Percentiles rank a stretch among this genome's conserved stretches.
These are phyloP conservation scores for Carpinus viminea DNA, from an alignment of 306 rosid genomes.

Conservation along the genomic window DNA sequence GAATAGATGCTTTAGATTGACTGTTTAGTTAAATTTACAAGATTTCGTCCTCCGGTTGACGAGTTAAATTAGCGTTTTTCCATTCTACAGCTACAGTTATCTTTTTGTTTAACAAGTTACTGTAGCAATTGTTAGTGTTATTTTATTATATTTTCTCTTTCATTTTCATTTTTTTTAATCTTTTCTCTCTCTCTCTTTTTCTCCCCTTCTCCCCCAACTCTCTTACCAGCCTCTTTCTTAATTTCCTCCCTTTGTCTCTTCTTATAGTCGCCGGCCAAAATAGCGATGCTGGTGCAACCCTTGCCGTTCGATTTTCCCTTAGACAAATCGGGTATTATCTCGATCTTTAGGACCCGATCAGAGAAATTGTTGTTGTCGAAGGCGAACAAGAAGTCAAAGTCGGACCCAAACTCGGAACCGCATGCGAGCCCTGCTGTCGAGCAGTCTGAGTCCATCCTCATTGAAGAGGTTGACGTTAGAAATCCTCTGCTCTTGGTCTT, in stretches of 20 bases:
- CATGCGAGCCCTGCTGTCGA: not conserved
- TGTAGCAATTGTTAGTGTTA: too few relatives aligned
- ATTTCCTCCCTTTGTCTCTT: conserved; percentile 45
- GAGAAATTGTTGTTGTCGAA: conserved; percentile 50
- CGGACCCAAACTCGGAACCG: not conserved
- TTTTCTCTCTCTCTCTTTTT: too few relatives aligned
- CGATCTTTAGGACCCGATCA: conserved; percentile 43
- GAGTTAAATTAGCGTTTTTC: too few relatives aligned
- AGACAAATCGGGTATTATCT: conserved; percentile 34
- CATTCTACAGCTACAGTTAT: too few relatives aligned
- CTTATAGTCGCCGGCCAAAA: conserved; percentile 32
- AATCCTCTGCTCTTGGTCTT: too few relatives aligned
- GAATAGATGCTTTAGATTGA: too few relatives aligned
- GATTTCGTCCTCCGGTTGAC: too few relatives aligned
- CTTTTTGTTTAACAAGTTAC: too few relatives aligned
- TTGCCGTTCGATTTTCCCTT: conserved; percentile 24
- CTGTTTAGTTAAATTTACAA: too few relatives aligned
- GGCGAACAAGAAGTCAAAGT: conserved; percentile 45
- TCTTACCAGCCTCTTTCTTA: conserved; percentile 28
- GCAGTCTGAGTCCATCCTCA: conserved; percentile 20
- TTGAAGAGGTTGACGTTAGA: conserved; percentile 19
- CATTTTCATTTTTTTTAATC: too few relatives aligned
- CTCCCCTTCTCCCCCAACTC: not conserved
- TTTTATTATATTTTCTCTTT: too few relatives aligned
- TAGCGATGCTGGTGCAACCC: conserved; percentile 11